A percentile compares a stretch with the other conserved stretches of the same genome.
Evolutionary conservation across 2,329 filamentous ascomycete species (phyloP).

Genomic region (Sphaerulina vaccinii): DNA sequence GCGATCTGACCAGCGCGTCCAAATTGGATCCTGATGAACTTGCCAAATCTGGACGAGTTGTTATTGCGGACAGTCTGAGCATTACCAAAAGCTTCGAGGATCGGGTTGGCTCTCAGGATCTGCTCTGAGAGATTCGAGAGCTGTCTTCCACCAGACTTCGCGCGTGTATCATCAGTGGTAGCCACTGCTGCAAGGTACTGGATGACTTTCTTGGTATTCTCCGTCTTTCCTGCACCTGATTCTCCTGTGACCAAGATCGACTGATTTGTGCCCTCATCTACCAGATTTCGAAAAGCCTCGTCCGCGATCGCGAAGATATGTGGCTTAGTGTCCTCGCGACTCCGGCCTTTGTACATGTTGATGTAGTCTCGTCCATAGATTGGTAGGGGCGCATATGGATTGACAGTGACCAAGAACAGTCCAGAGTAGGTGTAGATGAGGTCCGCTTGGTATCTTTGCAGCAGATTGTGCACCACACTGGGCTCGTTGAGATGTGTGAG

Average conservation of each 20-base stretch:
- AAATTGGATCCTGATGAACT: constrained; percentile 98
- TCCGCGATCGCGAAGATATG: constrained; percentile 99
- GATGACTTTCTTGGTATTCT: constrained; percentile 99
- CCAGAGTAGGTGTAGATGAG: constrained; percentile 97
- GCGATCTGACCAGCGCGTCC: constrained; percentile 83
- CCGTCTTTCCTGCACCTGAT: constrained; percentile 95
- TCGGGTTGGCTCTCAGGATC: constrained; percentile 92
- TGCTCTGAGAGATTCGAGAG: constrained; percentile 91
- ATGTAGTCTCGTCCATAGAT: constrained; percentile 97
- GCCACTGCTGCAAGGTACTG: constrained; percentile 96
- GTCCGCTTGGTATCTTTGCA: constrained; percentile 92
- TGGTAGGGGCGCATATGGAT: constrained; percentile 89
- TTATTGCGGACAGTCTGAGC: constrained; percentile 97
- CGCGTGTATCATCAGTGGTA: constrained; percentile 69
- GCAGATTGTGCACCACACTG: constrained; percentile 94
- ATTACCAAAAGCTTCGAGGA: constrained; percentile 96
- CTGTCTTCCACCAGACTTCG: constrained; percentile 60
- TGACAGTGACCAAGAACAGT: constrained; percentile 93
- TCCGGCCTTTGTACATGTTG: constrained; percentile 94
- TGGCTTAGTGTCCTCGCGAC: constrained; percentile 88
- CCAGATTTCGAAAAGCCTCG: constrained; percentile 89
- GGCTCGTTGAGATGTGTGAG: constrained; percentile 96
- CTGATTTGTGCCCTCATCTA: constrained; percentile 93
- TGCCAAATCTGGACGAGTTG: constrained; percentile 97
- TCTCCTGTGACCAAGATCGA: constrained; percentile 98